A percentile compares a stretch with the other conserved stretches of the same genome.
Evolutionary conservation across 2,329 filamentous ascomycete species (phyloP).

Genomic region (Monilinia vaccinii-corymbosi): DNA sequence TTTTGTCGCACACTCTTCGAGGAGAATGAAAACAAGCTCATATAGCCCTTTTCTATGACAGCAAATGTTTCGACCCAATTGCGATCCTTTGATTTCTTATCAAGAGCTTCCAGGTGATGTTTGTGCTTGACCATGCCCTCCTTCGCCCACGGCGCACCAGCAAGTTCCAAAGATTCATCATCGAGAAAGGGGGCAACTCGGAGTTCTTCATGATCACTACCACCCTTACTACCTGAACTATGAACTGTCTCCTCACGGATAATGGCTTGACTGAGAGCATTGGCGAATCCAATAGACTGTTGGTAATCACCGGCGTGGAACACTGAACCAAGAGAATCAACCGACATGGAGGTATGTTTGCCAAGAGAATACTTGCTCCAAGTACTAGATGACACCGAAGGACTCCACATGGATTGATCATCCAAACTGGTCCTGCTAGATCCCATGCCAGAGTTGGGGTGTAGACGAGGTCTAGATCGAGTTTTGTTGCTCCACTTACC

Average conservation of each 20-base stretch:
- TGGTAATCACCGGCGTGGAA: conserved; percentile 80
- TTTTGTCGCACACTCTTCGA: conserved; percentile 68
- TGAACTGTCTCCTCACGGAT: conserved; percentile 74
- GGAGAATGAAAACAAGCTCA: conserved; percentile 90
- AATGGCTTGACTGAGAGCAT: conserved; percentile 91
- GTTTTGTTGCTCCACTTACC: conserved; percentile 76
- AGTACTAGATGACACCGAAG: conserved; percentile 68
- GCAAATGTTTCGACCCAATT: conserved; percentile 95
- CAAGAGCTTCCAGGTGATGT: conserved; percentile 82
- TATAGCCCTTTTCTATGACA: conserved; percentile 87
- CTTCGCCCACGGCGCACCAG: conserved; percentile 96
- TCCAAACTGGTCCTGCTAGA: conserved; percentile 93
- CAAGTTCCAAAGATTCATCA: conserved; percentile 84
- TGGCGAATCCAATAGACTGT: conserved; percentile 95
- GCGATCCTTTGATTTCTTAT: conserved; percentile 87
- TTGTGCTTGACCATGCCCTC: conserved; percentile 95
- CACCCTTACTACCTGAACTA: conserved; percentile 31
- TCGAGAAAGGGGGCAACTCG: conserved; percentile 61
- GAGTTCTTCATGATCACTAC: conserved; percentile 31
- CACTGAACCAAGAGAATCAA: conserved; percentile 77
- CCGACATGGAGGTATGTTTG: conserved; percentile 82
- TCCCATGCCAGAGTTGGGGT: conserved; percentile 71
- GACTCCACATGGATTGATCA: conserved; percentile 84
- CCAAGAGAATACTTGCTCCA: conserved; percentile 93
- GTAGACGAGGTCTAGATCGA: conserved; percentile 67